Percentiles rank a stretch among this genome's conserved stretches.
phyloP scores from a whole-genome alignment of 257 asterid species.

The Petrea volubilis region DNA sequence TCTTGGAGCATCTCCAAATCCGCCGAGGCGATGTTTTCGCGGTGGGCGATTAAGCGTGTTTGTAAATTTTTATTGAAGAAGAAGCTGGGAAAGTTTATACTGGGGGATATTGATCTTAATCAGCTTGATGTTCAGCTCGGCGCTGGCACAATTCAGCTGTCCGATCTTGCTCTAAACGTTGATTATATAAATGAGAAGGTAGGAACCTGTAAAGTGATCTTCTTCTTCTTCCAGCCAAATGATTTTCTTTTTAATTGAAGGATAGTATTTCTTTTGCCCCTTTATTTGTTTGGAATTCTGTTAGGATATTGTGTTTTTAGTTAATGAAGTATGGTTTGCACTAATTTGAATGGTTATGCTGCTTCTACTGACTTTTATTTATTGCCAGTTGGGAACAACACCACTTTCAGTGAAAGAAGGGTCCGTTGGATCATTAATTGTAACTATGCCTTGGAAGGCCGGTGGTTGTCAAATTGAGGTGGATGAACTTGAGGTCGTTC shows the following conservation, averaged over 20 bases:
- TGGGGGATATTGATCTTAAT: conserved; percentile 94
- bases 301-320: background rate
- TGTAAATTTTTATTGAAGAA: conserved; percentile 90
- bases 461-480: conserved; percentile 86
- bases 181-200: conserved; percentile 93
- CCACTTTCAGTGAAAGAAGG: conserved; percentile 79
- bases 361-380: conserved; percentile 19
- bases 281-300: background rate
- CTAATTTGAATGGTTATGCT: background rate
- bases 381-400: conserved; percentile 72
- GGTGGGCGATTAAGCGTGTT: conserved; percentile 93
- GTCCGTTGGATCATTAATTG: conserved; percentile 76
- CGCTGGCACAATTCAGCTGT: conserved; percentile 93
- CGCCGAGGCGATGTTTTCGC: conserved; percentile 97
- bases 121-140: conserved; percentile 98
- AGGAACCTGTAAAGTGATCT: background rate
- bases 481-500: conserved; percentile 86
- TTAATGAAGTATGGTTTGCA: no score
- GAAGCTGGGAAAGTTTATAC: conserved; percentile 86
- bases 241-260: background rate
- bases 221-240: background rate
- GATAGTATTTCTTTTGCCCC: background rate
- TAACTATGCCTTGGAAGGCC: conserved; percentile 92
- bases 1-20: conserved; percentile 86
- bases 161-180: conserved; percentile 90